Conservation (phyloP, 164 flowering plant genomes). For the Nymphaea thermarum region DNA sequence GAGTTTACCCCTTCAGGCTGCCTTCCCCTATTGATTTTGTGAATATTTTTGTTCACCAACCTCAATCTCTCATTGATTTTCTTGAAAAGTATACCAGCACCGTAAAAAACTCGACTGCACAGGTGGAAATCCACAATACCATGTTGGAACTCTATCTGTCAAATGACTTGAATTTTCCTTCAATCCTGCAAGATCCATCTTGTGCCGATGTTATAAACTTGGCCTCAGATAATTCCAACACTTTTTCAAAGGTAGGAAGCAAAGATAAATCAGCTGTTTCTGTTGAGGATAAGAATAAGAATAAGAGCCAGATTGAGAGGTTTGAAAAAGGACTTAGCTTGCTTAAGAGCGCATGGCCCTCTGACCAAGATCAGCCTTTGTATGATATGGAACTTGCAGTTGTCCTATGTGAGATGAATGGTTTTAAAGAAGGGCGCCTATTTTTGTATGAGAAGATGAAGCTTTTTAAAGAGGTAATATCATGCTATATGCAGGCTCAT, state of each 20-base stretch:
- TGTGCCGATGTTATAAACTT: constrained; percentile 11
- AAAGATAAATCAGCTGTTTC: constrained; percentile 30
- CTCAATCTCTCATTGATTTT: constrained; percentile 82
- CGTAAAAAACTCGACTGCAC: constrained; percentile 92
- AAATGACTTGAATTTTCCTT: constrained; percentile 66
- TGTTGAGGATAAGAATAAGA: constrained; percentile 19
- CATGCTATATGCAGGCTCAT: constrained; percentile 96
- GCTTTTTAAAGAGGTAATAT: constrained; percentile 88
- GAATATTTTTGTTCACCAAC: constrained; percentile 83
- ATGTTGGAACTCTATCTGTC: constrained; percentile 89
- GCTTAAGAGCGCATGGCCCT: constrained; percentile 81
- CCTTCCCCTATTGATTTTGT: constrained; percentile 98
- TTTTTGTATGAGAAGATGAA: constrained; percentile 93
- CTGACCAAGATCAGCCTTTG: constrained; percentile 70
- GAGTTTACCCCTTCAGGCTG: constrained; percentile 52
- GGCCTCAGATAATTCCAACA: constrained; percentile 2
- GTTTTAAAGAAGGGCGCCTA: constrained; percentile 69
- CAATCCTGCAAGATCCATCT: constrained; percentile 35
- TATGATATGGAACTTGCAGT: constrained; percentile 92
- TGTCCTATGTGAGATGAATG: constrained; percentile 91
- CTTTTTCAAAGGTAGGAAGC: constrained; percentile 20
- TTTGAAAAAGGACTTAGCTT: constrained; percentile 58
- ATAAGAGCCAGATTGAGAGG: constrained; percentile 39
- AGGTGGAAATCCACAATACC: constrained; percentile 88
- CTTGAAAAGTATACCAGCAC: constrained; percentile 72